Evolutionary conservation across 495 filamentous ascomycete species (phyloP).

Genomic region (Podospora pseudoanserina): DNA sequence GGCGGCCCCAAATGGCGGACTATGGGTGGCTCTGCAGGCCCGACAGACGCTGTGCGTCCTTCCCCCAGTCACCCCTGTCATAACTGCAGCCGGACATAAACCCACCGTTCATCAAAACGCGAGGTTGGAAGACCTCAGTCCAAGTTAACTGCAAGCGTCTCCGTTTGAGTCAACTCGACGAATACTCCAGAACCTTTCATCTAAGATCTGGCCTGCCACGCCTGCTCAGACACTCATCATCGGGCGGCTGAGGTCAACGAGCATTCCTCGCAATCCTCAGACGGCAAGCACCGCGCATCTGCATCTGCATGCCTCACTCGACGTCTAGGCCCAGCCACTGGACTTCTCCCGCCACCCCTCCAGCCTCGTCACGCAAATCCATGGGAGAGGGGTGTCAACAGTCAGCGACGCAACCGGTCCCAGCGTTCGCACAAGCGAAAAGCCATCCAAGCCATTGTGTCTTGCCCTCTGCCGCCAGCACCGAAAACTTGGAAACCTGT

Average conservation of each 20-base stretch:
- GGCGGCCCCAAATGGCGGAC: not conserved
- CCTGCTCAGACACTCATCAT: not conserved
- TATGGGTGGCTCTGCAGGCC: slow-evolving; percentile 3
- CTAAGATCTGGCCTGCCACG: not conserved
- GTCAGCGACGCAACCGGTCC: not conserved
- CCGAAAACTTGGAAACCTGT: not conserved
- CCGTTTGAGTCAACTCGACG: no score
- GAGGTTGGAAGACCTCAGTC: slow-evolving; percentile 5
- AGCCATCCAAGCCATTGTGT: not conserved
- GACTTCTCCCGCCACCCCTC: not conserved
- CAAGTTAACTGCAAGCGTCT: not conserved
- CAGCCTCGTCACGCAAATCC: slow-evolving; percentile 5
- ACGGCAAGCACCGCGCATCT: not conserved
- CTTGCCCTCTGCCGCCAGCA: not conserved
- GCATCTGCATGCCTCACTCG: not conserved
- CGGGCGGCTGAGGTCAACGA: not conserved
- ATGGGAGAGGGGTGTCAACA: slow-evolving; percentile 1
- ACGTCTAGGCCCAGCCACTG: not conserved
- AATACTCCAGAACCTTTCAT: not conserved
- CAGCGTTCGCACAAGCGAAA: not conserved
- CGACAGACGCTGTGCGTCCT: slow-evolving; percentile 6
- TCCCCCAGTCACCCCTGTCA: not conserved
- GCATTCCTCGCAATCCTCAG: not conserved
- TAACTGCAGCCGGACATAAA: not conserved
- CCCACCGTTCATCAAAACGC: slow-evolving; percentile 7